Evolutionary conservation across 345 rosid species (phyloP), one percentile per base, ranked within the genome.

Genomic region (Syzygium oleosum): DNA sequence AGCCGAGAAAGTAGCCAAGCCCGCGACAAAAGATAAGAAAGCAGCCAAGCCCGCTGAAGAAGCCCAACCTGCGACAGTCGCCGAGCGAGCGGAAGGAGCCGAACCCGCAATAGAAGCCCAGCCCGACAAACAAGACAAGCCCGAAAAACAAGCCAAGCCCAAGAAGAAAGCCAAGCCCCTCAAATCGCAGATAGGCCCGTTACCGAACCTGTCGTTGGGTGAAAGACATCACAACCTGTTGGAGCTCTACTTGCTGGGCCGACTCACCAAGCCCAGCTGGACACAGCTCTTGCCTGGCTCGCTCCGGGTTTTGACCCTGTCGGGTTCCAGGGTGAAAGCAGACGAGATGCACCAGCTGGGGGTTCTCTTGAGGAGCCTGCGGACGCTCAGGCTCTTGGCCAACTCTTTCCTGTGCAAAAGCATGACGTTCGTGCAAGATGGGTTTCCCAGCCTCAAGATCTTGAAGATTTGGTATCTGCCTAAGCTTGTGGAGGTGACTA

Each of bases 401-500:
- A 65, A 29, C 4, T 65, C 77, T 65, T 65, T 65, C 41, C 3
- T 7, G 1, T 21, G 77, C 77, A 7, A 3, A 3, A 63, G 77
- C 7, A 4, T 63, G 77, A 63, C 0, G 9, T 29, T 63, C 38
- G 2, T 14, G 41, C 7, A 7, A 29, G 41, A 15, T 29, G 77
- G 22, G 11, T 65, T 65, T 16, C 77, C 41, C 1, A 65, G 41
- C 41, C 1, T 65, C 77, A 2, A 2, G 41, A 15, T 29, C 77
- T 29, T 29, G 41, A 65, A 29, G 77, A 65, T 65, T 29, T 65
- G 77, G 77, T 15, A 0, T 38, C 0, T 29, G 1, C 77, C 77
- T 15, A 9, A 29, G 5, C 22, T 65, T 16, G 3, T 3, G 2
- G 0, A 7, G 11, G 11, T 65, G 77, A 65, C 0, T 7, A 65